phyloP scores from a whole-genome alignment of 331 rosid species.

The Pyrus hybrid region DNA sequence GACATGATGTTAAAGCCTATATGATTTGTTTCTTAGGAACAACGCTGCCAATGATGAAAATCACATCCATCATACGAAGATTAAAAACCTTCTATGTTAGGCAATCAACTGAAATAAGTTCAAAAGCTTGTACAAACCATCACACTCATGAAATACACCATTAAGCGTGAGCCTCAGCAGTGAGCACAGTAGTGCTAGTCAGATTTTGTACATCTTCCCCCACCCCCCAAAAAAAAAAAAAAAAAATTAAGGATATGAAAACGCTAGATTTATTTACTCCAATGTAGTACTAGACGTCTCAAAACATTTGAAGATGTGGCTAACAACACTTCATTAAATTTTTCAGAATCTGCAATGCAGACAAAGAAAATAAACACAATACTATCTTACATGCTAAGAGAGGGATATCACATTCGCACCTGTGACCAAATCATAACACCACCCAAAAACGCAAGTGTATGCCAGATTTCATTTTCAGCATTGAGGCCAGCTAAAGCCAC shows the following conservation, averaged over 20 bases:
- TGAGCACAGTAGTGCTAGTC: background rate
- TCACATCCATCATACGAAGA: background rate
- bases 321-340: background rate
- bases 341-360: constrained; percentile 1
- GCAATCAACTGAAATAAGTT: background rate
- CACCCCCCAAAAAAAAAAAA: background rate
- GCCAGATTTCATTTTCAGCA: constrained; percentile 86
- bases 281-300: background rate
- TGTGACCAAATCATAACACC: constrained; percentile 92
- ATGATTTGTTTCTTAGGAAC: background rate
- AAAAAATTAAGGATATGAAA: background rate
- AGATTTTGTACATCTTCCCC: too few relatives aligned
- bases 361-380: background rate
- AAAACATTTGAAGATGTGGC: background rate
- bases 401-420: constrained; percentile 33
- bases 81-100: background rate
- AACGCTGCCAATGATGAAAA: background rate
- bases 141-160: background rate
- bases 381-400: constrained; percentile 6
- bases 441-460: constrained; percentile 75
- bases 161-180: background rate
- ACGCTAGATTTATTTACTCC: background rate
- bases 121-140: too few relatives aligned
- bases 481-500: constrained; percentile 53
- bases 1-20: background rate